Base-by-base conservation (phyloP, 495 filamentous ascomycete species). In the Monascus purpureus region DNA sequence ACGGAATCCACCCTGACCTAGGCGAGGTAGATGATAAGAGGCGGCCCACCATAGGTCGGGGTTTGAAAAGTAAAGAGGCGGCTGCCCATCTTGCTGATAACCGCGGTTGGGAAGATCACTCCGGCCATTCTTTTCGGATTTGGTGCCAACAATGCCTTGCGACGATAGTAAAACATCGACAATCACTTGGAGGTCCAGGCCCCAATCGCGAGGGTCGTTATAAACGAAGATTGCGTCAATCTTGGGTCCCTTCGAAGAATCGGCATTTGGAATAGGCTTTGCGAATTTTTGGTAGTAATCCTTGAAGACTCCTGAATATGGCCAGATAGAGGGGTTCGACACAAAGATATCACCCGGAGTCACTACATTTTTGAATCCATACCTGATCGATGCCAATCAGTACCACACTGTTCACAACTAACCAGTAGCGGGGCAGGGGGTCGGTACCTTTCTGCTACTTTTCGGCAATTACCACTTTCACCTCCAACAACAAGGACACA, bases 161-260 rank as follows among this genome's bases (percentile, higher is more conserved):
- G 67, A 62, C 2, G 85, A 93, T 24, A 90, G 62, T 2, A 94
- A 66, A 5, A 93, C 47, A 52, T 97, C 90, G 33, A 75, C 41
- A 26, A 95, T 73, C 36, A 97, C 42, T 43, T 87, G 81, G 4
- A 72, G 70, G 52, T 93, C 83, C n/a, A 90, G 65, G 6, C 73
- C 85, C 87, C 88, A 95, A 63, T 95, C 88, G 16, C 90, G 72
- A 8, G 90, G 82, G 53, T 93, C 84, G 52, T 88, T 83, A 61
- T 78, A 93, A 19, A 94, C 75, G 47, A 94, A 74, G 29, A 97
- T 71, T 12, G 86, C 84, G 47, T 82, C 77, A 42, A 95, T 72
- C 39, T 82, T 79, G 24, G 85, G 59, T 19, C 66, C 58, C 11
- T 56, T 57, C 0, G 49, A 40, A 0, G 63, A 64, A 17, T 64